Conservation (phyloP, 441 rosid genomes). For the Hura crepitans region DNA sequence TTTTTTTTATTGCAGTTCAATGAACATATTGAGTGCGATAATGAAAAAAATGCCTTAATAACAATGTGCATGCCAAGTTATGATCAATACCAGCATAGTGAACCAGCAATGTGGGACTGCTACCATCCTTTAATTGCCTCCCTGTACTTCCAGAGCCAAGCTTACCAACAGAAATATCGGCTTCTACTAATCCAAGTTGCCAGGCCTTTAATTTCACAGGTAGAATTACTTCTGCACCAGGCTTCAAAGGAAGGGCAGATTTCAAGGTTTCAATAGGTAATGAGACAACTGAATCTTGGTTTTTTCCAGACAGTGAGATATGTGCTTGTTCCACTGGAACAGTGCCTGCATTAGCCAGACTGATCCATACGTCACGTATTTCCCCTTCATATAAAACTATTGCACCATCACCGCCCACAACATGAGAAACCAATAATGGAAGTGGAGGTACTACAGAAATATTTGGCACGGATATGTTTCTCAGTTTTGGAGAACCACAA, state of each 20-base stretch:
- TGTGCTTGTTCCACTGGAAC: slow-evolving; percentile 90
- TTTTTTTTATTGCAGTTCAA: too few species aligned
- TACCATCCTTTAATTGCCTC: slow-evolving; percentile 67
- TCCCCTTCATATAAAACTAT: slow-evolving; percentile 92
- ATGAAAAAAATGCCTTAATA: neutral
- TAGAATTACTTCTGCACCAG: slow-evolving; percentile 84
- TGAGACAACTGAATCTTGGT: slow-evolving; percentile 86
- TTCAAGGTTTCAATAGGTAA: slow-evolving; percentile 61
- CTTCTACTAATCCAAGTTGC: slow-evolving; percentile 65
- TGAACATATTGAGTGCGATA: neutral
- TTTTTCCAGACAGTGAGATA: slow-evolving; percentile 86
- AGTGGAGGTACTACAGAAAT: slow-evolving; percentile 74
- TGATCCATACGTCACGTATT: slow-evolving; percentile 74
- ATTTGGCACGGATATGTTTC: slow-evolving; percentile 69
- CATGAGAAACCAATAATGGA: slow-evolving; percentile 73
- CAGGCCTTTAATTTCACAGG: slow-evolving; percentile 92
- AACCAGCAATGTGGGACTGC: slow-evolving; percentile 73
- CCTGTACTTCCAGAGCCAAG: slow-evolving; percentile 51
- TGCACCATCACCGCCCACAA: slow-evolving; percentile 91
- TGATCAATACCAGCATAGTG: slow-evolving; percentile 73
- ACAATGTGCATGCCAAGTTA: neutral
- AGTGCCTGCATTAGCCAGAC: slow-evolving; percentile 92
- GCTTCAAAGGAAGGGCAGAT: slow-evolving; percentile 81
- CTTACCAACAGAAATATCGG: slow-evolving; percentile 51
- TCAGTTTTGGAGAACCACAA: slow-evolving; percentile 84